These are phyloP conservation scores for Trichoderma atroviride DNA, from an alignment of 2,329 filamentous ascomycete genomes.

Conservation along the genomic window DNA sequence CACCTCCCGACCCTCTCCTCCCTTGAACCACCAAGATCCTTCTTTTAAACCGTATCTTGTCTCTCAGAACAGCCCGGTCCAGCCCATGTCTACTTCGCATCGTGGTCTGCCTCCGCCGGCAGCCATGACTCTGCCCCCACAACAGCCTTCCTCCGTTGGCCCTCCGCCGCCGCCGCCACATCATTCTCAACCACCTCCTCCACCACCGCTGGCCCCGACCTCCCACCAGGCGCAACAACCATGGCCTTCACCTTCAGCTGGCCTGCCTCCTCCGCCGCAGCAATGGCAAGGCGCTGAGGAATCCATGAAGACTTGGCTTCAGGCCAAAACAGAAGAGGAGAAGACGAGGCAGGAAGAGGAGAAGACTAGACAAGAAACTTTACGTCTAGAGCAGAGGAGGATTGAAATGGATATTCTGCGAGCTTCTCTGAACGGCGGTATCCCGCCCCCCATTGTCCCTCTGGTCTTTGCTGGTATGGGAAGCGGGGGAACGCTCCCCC, in stretches of 20 bases:
- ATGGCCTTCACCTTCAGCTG: constrained; percentile 39
- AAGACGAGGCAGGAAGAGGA: constrained; percentile 74
- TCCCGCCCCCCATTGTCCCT: constrained; percentile 74
- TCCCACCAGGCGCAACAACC: constrained; percentile 41
- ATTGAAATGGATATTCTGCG: constrained; percentile 73
- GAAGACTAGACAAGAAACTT: constrained; percentile 63
- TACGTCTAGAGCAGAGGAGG: constrained; percentile 71
- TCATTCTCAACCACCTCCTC: constrained; percentile 33
- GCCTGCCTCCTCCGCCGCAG: constrained; percentile 64
- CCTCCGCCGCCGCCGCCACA: constrained; percentile 34
- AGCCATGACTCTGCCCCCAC: constrained; percentile 62
- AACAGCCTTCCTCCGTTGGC: constrained; percentile 41
- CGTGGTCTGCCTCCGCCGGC: constrained; percentile 70
- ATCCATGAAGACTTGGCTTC: constrained; percentile 70
- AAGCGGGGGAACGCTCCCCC: constrained; percentile 59
- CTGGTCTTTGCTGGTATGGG: constrained; percentile 74
- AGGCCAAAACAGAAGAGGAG: constrained; percentile 74
- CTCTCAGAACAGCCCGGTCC: constrained; percentile 50
- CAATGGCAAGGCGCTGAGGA: constrained; percentile 71
- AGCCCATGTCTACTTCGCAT: constrained; percentile 70
- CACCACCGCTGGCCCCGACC: constrained; percentile 33
- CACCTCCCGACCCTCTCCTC: constrained; percentile 58
- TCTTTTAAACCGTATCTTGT: constrained; percentile 46
- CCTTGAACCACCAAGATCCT: constrained; percentile 53
- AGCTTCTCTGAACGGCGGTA: constrained; percentile 68